A percentile compares a stretch with the other conserved stretches of the same genome.
phyloP scores from a whole-genome alignment of 1,284 basidiomycete species.

The Irpex rosettiformis region DNA sequence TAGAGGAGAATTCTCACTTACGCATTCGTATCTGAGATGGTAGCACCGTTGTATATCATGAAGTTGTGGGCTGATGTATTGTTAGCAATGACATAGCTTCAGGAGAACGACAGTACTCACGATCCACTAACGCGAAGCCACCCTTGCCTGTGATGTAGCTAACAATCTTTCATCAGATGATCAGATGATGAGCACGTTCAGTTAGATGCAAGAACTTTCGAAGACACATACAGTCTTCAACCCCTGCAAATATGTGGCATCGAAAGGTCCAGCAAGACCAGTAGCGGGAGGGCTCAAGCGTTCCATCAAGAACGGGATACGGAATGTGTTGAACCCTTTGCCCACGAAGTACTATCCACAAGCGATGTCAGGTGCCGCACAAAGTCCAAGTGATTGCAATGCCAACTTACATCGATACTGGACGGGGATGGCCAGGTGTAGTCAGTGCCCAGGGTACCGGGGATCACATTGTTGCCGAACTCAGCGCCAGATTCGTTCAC shows the following conservation, averaged over 20 bases:
- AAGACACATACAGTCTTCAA: slow-evolving; percentile 38
- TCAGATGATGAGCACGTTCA: background rate
- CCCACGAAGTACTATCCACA: slow-evolving; percentile 44
- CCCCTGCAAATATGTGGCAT: slow-evolving; percentile 48
- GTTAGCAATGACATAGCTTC: slow-evolving; percentile 2
- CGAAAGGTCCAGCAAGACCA: slow-evolving; percentile 52
- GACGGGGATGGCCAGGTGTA: slow-evolving; percentile 48
- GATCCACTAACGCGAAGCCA: slow-evolving; percentile 53
- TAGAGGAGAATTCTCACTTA: slow-evolving; percentile 27
- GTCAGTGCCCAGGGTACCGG: slow-evolving; percentile 44
- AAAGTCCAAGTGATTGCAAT: background rate
- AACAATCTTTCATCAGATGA: slow-evolving; percentile 34
- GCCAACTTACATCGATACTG: slow-evolving; percentile 37
- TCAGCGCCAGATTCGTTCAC: slow-evolving; percentile 62
- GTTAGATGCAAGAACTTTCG: background rate
- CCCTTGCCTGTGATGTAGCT: slow-evolving; percentile 61
- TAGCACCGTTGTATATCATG: slow-evolving; percentile 51
- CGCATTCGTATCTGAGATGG: slow-evolving; percentile 46
- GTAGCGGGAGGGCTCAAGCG: slow-evolving; percentile 47
- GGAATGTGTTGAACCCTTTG: slow-evolving; percentile 62
- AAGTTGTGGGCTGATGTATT: slow-evolving; percentile 48
- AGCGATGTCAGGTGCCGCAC: slow-evolving; percentile 11
- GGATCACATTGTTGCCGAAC: slow-evolving; percentile 44
- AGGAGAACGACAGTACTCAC: slow-evolving; percentile 30
- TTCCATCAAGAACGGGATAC: slow-evolving; percentile 57